Evolutionary conservation across 768 basidiomycete genomes (phyloP), one percentile per base, ranked within the genome.

Genomic region (Boletus fagicola): DNA sequence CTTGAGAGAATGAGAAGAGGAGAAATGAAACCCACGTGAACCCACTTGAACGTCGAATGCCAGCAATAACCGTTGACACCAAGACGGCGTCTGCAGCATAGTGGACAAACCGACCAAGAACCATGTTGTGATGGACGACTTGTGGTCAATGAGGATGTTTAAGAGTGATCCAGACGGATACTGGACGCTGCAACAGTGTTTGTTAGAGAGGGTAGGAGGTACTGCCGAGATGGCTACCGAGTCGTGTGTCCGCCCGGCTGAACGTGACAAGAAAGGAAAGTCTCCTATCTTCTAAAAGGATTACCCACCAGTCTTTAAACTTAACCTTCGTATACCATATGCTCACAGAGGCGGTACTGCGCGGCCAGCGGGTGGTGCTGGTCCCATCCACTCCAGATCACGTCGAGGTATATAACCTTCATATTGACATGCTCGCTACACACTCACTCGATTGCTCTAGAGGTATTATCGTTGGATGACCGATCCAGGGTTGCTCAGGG

Each of bases 381-480:
- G 87, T 94, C 0, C 94, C 93, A 6, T 96, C 96, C 69, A 78
- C 80, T 72, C 83, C 72, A 44, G 78, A 79, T 43, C 80, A 83
- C 70, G 80, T 83, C 47, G 39, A 66, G 58, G 68, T 68, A 52
- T 40, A 33, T 15, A 12, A 16, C 15, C 13, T 9, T 26, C 9
- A 18, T 35, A 18, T 1, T 15, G 3, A 7, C 40, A 5, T 24
- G 22, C 26, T 43, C 2, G 8, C 16, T 20, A 38, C 3, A 4
- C 12, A 9, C 33, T 49, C 33, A 44, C 22, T 39, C 6, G 4
- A 11, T 40, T 22, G 15, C 0, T 9, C 22, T 13, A 94, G 90
- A 88, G 75, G 65, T 98, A 97, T 66, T 84, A 95, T 68, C 77
- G 79, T 60, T 98, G 94, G 94, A 96, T 98, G 94, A 76, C 81